Evolutionary conservation across 495 filamentous ascomycete species (phyloP).

Genomic region (Pyrenopolyporus hunteri): DNA sequence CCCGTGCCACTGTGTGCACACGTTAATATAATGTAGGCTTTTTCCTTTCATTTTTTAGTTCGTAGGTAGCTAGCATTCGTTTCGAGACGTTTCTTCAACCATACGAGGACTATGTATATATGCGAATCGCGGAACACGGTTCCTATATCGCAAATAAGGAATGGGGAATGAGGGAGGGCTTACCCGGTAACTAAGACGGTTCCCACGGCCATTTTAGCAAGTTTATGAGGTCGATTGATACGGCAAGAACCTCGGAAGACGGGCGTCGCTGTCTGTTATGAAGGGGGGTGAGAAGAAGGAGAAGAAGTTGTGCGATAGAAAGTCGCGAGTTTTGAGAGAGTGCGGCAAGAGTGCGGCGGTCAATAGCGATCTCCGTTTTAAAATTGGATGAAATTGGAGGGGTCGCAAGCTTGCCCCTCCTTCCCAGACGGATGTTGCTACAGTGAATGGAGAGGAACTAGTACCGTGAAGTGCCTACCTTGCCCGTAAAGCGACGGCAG

Average conservation of each 20-base stretch:
- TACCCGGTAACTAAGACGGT: conserved; percentile 93
- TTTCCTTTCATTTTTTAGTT: too few species aligned
- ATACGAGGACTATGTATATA: neutral
- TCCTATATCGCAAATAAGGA: neutral
- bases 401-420: conserved; percentile 31
- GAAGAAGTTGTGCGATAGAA: conserved; percentile 6
- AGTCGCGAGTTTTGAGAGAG: conserved; percentile 24
- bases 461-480: too few species aligned
- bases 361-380: conserved; percentile 36
- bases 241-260: neutral
- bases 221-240: conserved; percentile 22
- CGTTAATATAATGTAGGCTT: conserved; percentile 5
- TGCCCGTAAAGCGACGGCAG: too few species aligned
- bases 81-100: neutral
- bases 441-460: conserved; percentile 7
- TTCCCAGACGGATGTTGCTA: conserved; percentile 1
- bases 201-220: conserved; percentile 72
- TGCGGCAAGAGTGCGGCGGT: conserved; percentile 36
- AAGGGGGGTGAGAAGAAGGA: neutral
- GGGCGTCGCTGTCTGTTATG: too few species aligned
- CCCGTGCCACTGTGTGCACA: conserved; percentile 77
- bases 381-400: conserved; percentile 39
- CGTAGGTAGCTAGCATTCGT: neutral
- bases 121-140: neutral
- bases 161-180: conserved; percentile 41